phyloP scores from a whole-genome alignment of 371 early-diverging fungal species.

The Apophysomyces ossiformis region DNA sequence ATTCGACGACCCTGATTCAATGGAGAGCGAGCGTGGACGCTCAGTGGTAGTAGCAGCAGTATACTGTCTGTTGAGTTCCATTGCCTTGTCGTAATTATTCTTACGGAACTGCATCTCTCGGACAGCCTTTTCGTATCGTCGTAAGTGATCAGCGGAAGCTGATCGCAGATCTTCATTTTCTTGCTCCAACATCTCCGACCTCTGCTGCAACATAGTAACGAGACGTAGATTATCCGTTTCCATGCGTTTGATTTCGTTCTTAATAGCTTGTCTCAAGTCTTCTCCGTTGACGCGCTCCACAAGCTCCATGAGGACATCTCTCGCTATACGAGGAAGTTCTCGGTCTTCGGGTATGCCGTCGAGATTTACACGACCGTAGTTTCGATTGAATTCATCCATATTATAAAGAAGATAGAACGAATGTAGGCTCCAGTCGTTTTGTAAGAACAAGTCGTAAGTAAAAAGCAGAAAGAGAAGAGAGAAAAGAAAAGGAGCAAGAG shows the following conservation, averaged over 20 bases:
- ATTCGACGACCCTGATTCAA: slow-evolving; percentile 27
- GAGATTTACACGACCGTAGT: slow-evolving; percentile 14
- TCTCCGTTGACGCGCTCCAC: slow-evolving; percentile 23
- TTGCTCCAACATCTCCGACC: slow-evolving; percentile 38
- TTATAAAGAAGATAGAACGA: neutral
- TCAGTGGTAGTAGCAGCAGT: slow-evolving; percentile 21
- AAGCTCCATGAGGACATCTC: slow-evolving; percentile 22
- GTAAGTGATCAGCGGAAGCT: slow-evolving; percentile 25
- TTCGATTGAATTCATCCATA: slow-evolving; percentile 18
- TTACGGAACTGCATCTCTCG: slow-evolving; percentile 55
- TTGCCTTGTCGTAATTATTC: slow-evolving; percentile 39
- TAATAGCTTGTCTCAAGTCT: slow-evolving; percentile 33
- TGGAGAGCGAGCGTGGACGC: slow-evolving; percentile 32
- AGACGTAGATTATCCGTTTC: slow-evolving; percentile 37
- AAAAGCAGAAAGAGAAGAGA: neutral
- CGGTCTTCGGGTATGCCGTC: slow-evolving; percentile 11
- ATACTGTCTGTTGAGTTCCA: slow-evolving; percentile 13
- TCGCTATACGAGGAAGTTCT: slow-evolving; percentile 12
- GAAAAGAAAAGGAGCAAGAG: neutral
- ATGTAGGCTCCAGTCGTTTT: neutral
- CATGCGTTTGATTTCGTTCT: slow-evolving; percentile 32
- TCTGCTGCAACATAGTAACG: slow-evolving; percentile 38
- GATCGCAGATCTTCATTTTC: slow-evolving; percentile 36
- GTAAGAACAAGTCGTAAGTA: neutral
- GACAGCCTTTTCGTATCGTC: slow-evolving; percentile 52